Base-by-base conservation (phyloP, 768 basidiomycete genomes). In the Serendipita vermifera region DNA sequence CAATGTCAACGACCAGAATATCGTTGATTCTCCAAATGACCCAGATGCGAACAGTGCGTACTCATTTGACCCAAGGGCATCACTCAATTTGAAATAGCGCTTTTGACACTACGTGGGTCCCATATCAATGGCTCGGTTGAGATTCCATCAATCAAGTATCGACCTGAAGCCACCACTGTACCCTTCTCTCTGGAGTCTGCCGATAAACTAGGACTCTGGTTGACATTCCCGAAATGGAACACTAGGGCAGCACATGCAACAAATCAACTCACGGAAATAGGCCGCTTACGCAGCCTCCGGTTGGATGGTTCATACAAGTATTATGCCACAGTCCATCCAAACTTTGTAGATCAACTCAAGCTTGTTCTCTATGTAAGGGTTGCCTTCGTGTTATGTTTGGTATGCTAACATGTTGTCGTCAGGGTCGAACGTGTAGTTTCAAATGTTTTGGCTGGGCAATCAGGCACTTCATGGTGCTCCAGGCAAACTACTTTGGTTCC, bases 1-100 rank as follows among this genome's bases (percentile, higher is more conserved):
- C 24, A 93, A 88, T 64, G 80, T 87, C 54, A 98, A 98, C 64
- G 94, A 98, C 67, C 90, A 91, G 64, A 98, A 98, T 64, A 89
- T 98, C 64, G 87, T 98, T 51, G 90, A 96, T 71, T 87, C 85
- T 59, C 90, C 92, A 2, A 70, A 83, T 32, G 72, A 82, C 57
- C 72, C 70, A 56, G 85, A 90, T n/a, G 86, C 90, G 62, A 97
- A 98, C 66, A 82, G 91, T 91, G 63, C 56, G 68, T 54, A 17
- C 60, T 22, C 17, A 5, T 15, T 24, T 51, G 20, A 48, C 31
- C n/a, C 43, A 53, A 41, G 32, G n/a, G 5, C 32, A 46, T 55
- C 35, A 33, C 35, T 48, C 38, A 39, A n/a, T 27, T 17, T 15
- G 20, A 33, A 14, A 17, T 6, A 93, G 93, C 87, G n/a, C 68